These are phyloP conservation scores for Byssochlamys sp. DNA, from an alignment of 2,329 filamentous ascomycete genomes.

Conservation along the genomic window DNA sequence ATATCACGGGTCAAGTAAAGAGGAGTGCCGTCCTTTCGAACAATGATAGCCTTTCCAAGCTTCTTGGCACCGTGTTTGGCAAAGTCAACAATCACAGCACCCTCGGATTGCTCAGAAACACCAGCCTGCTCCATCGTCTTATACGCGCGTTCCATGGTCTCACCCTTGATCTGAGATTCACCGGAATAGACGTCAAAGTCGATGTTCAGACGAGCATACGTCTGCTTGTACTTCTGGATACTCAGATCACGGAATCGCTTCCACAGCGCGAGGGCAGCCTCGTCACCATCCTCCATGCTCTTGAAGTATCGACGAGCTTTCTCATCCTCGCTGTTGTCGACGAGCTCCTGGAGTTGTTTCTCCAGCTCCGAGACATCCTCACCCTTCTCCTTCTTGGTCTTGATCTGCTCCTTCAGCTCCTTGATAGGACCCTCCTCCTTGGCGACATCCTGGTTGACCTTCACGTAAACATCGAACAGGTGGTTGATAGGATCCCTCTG, in stretches of 20 bases:
- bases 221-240: conserved; percentile 55
- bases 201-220: conserved; percentile 56
- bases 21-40: conserved; percentile 58
- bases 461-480: conserved; percentile 57
- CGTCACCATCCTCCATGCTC: conserved; percentile 56
- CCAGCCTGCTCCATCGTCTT: conserved; percentile 49
- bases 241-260: conserved; percentile 54
- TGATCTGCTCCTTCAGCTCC: conserved; percentile 43
- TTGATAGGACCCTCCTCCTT: conserved; percentile 51
- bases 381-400: conserved; percentile 38
- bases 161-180: conserved; percentile 56
- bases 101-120: conserved; percentile 55
- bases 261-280: conserved; percentile 52
- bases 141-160: conserved; percentile 54
- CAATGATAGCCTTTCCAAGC: conserved; percentile 56
- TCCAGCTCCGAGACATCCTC: conserved; percentile 42
- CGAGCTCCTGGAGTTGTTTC: conserved; percentile 39
- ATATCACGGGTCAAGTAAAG: conserved; percentile 63
- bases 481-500: conserved; percentile 55
- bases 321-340: conserved; percentile 49
- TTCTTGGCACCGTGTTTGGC: conserved; percentile 59
- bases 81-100: conserved; percentile 60
- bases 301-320: conserved; percentile 56
- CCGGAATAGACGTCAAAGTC: conserved; percentile 58
- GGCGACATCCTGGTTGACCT: conserved; percentile 49